These are phyloP conservation scores for Corylus avellana DNA, from an alignment of 306 rosid genomes.

Conservation along the genomic window DNA sequence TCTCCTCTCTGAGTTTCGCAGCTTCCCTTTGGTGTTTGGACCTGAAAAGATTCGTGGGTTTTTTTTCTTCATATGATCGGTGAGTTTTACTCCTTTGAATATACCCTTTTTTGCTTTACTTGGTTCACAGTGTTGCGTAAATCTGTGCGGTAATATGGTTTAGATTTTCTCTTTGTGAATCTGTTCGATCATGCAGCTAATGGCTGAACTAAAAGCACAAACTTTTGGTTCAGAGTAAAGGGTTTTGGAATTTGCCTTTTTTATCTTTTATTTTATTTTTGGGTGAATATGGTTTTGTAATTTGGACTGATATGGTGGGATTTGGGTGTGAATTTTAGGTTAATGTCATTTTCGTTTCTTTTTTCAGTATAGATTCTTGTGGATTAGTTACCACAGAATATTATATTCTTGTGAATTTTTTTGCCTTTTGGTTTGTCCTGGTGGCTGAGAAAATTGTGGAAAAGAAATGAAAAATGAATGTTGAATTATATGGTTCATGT, in stretches of 20 bases:
- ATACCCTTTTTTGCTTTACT: neutral
- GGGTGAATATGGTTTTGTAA: conserved; percentile 32
- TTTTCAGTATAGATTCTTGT: conserved; percentile 18
- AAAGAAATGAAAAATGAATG: neutral
- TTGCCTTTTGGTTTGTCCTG: conserved; percentile 14
- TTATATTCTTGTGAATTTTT: conserved; percentile 20
- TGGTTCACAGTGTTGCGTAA: conserved; percentile 14
- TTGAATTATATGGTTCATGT: conserved; percentile 19
- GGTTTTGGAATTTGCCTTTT: conserved; percentile 42
- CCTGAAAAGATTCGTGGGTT: conserved; percentile 16
- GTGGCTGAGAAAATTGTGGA: conserved; percentile 10
- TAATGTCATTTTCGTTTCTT: conserved; percentile 20
- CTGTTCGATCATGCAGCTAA: conserved; percentile 8
- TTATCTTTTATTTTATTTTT: neutral
- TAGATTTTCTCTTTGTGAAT: neutral
- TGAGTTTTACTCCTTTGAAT: conserved; percentile 40
- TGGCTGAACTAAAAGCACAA: neutral
- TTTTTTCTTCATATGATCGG: conserved; percentile 40
- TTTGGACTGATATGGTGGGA: conserved; percentile 34
- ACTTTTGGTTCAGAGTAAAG: conserved; percentile 23
- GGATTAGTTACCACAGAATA: conserved; percentile 21
- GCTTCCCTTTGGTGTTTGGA: conserved; percentile 12
- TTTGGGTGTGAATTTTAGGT: conserved; percentile 26
- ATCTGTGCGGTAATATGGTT: conserved; percentile 20
- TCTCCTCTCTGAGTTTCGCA: conserved; percentile 28